Conservation (phyloP, 495 filamentous ascomycete species). For the Hypoxylon lienhwacheense region DNA sequence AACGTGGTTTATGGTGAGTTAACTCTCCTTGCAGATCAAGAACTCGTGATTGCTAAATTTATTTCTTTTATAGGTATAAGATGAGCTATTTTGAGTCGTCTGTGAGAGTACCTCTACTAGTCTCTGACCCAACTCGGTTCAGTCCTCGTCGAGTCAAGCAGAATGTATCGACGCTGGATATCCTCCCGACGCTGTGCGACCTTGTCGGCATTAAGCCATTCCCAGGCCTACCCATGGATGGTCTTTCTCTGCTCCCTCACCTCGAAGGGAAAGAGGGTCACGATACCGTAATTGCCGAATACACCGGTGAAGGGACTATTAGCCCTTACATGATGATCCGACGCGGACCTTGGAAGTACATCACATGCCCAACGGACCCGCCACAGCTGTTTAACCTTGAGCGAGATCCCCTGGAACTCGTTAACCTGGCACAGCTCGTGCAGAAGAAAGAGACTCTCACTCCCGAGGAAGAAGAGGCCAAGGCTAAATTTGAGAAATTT, state of each 20-base stretch:
- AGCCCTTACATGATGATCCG: constrained; percentile 90
- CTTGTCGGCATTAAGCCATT: constrained; percentile 68
- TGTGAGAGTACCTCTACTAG: constrained; percentile 77
- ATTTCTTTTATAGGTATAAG: constrained; percentile 63
- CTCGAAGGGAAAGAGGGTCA: constrained; percentile 62
- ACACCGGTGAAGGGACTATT: constrained; percentile 85
- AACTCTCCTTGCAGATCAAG: background rate
- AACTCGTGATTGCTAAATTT: constrained; percentile 1
- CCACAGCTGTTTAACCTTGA: constrained; percentile 76
- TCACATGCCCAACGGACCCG: constrained; percentile 77
- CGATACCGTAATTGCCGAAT: constrained; percentile 84
- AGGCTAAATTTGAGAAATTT: constrained; percentile 60
- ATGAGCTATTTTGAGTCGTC: constrained; percentile 89
- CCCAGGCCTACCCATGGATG: constrained; percentile 72
- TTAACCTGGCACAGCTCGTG: constrained; percentile 62
- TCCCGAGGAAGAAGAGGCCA: constrained; percentile 45
- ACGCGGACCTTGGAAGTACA: constrained; percentile 79
- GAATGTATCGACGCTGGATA: constrained; percentile 84
- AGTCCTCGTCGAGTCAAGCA: constrained; percentile 66
- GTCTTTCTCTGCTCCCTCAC: constrained; percentile 70
- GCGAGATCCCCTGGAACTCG: constrained; percentile 70
- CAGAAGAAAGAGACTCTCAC: constrained; percentile 40
- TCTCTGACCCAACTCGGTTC: constrained; percentile 71
- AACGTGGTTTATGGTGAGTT: constrained; percentile 73
- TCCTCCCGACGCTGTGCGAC: constrained; percentile 81